phyloP scores from a whole-genome alignment of 108 stramenopile species.

The Mayamaea pseudoterrestris region DNA sequence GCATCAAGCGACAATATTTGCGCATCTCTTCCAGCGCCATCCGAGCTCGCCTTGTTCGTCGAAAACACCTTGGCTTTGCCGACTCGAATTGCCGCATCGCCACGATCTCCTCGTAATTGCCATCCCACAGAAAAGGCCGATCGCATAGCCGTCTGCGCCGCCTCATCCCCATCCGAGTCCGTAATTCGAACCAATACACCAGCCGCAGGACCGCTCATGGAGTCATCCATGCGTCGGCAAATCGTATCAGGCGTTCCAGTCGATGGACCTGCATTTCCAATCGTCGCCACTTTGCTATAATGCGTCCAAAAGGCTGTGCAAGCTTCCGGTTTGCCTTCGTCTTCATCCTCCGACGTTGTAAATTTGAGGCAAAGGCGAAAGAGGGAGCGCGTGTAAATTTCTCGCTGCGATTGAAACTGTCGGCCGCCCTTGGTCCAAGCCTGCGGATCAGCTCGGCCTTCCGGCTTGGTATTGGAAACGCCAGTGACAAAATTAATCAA shows the following conservation, averaged over 20 bases:
- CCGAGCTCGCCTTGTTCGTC: constrained; percentile 25
- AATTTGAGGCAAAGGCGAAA: constrained; percentile 82
- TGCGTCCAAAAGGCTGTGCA: constrained; percentile 82
- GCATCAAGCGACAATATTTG: constrained; percentile 75
- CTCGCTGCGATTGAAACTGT: constrained; percentile 65
- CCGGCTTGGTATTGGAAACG: no score
- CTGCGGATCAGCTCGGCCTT: not conserved
- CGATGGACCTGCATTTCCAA: constrained; percentile 71
- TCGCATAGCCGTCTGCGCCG: constrained; percentile 50
- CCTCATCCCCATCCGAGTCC: constrained; percentile 72
- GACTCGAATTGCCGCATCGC: constrained; percentile 79
- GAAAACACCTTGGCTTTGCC: constrained; percentile 72
- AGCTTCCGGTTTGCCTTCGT: constrained; percentile 86
- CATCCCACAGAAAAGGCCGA: constrained; percentile 79
- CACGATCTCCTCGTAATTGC: constrained; percentile 78
- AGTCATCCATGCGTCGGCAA: constrained; percentile 82
- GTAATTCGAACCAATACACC: constrained; percentile 54
- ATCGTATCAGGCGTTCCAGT: constrained; percentile 72
- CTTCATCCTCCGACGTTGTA: constrained; percentile 85
- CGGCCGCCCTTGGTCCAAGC: constrained; percentile 69
- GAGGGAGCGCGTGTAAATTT: constrained; percentile 74
- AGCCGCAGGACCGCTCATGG: constrained; percentile 77
- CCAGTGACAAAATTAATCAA: not conserved
- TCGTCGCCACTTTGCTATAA: constrained; percentile 69
- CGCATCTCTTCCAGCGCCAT: constrained; percentile 44